Percentiles rank a stretch among this genome's conserved stretches.
These are phyloP conservation scores for Aspergillus egyptiacus DNA, from an alignment of 495 filamentous ascomycete species.

Conservation along the genomic window DNA sequence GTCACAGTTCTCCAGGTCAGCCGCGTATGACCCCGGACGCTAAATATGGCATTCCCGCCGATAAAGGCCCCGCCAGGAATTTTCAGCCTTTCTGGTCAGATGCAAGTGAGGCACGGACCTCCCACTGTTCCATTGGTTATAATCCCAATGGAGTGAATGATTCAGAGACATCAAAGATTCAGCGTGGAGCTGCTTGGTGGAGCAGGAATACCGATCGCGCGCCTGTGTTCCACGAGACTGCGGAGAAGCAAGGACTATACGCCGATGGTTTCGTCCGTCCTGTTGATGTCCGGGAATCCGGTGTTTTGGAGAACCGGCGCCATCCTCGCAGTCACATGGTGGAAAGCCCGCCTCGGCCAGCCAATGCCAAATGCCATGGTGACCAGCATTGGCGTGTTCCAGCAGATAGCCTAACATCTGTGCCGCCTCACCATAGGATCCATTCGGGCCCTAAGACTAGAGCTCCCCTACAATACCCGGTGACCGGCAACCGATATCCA, in stretches of 20 bases:
- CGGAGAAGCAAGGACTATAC: slow-evolving; percentile 25
- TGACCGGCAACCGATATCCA: neutral
- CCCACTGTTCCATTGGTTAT: slow-evolving; percentile 21
- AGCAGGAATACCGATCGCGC: slow-evolving; percentile 15
- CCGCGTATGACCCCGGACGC: slow-evolving; percentile 6
- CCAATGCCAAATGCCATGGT: slow-evolving; percentile 12
- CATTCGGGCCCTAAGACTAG: slow-evolving; percentile 13
- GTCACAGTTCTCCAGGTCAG: slow-evolving; percentile 9
- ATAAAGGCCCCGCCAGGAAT: slow-evolving; percentile 17
- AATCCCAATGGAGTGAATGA: slow-evolving; percentile 11
- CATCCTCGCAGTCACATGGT: slow-evolving; percentile 8
- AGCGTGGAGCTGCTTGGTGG: slow-evolving; percentile 9
- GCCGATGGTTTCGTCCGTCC: slow-evolving; percentile 37
- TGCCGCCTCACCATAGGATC: slow-evolving; percentile 10
- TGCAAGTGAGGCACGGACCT: slow-evolving; percentile 13
- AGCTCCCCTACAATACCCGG: slow-evolving; percentile 8
- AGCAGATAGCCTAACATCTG: slow-evolving; percentile 12
- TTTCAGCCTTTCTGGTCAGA: slow-evolving; percentile 2
- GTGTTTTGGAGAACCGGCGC: slow-evolving; percentile 20
- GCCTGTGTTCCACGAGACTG: slow-evolving; percentile 13
- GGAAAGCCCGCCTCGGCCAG: slow-evolving; percentile 18
- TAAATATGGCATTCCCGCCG: slow-evolving; percentile 14
- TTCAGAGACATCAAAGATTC: slow-evolving; percentile 9
- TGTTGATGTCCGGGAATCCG: slow-evolving; percentile 27
- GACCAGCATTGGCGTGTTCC: slow-evolving; percentile 13